Conservation (phyloP, 257 asterid genomes). For the Mitragyna speciosa region DNA sequence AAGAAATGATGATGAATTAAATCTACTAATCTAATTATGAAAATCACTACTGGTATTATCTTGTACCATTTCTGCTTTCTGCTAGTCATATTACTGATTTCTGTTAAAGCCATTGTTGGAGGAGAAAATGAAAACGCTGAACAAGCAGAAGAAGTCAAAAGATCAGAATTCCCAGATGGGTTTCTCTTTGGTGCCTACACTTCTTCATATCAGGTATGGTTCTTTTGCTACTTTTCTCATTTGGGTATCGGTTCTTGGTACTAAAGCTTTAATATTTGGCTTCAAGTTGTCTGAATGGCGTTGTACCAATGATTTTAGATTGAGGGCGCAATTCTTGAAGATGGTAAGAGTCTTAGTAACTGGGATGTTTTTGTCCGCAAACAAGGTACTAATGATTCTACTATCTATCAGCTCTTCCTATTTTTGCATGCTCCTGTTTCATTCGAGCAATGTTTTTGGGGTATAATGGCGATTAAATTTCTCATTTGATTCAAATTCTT, state of each 20-base stretch:
- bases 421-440: neutral
- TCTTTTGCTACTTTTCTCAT: neutral
- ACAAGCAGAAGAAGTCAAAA: constrained; percentile 25
- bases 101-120: constrained; percentile 18
- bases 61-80: neutral
- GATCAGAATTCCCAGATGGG: constrained; percentile 62
- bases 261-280: neutral
- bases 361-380: constrained; percentile 64
- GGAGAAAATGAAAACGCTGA: constrained; percentile 11
- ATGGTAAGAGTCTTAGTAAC: constrained; percentile 62
- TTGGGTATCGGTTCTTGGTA: neutral
- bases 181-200: constrained; percentile 75
- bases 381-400: constrained; percentile 31
- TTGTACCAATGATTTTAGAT: constrained; percentile 33
- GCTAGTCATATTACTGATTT: neutral
- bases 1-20: too few relatives aligned
- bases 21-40: neutral
- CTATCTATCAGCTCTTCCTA: neutral
- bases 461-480: neutral
- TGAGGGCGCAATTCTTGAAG: constrained; percentile 76
- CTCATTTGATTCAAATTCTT: neutral
- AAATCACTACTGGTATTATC: neutral
- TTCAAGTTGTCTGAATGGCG: neutral
- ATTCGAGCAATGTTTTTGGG: too few relatives aligned
- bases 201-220: constrained; percentile 64